phyloP scores from a whole-genome alignment of 2,329 filamentous ascomycete genomes.

The Clarireedia hainanense region DNA sequence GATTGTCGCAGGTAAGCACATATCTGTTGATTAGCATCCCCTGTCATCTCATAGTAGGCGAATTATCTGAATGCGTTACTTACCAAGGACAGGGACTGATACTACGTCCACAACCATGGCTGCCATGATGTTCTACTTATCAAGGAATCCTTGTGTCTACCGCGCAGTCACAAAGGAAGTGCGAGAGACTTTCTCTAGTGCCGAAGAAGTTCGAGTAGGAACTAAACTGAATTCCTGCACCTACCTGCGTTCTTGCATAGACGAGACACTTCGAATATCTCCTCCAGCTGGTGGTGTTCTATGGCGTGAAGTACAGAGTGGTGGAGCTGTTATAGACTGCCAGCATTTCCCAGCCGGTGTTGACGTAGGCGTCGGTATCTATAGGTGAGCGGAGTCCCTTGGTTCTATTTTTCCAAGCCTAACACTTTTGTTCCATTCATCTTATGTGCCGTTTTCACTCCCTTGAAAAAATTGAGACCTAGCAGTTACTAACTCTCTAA shows the following conservation, averaged over 20 bases:
- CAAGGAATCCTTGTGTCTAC: not conserved
- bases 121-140: not conserved
- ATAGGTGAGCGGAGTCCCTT: too few relatives aligned
- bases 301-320: conserved; percentile 15
- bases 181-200: not conserved
- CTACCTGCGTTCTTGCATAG: conserved; percentile 37
- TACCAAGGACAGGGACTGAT: not conserved
- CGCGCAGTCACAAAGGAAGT: not conserved
- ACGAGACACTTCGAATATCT: conserved; percentile 21
- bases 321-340: conserved; percentile 20
- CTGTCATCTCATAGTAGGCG: too few relatives aligned
- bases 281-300: conserved; percentile 19
- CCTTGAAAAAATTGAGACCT: too few relatives aligned
- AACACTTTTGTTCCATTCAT: too few relatives aligned
- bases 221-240: conserved; percentile 25
- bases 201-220: not conserved
- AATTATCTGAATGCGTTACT: too few relatives aligned
- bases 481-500: too few relatives aligned
- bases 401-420: too few relatives aligned
- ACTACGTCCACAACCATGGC: not conserved
- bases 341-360: conserved; percentile 32
- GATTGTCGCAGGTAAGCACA: too few relatives aligned
- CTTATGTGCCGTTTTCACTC: too few relatives aligned
- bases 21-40: too few relatives aligned
- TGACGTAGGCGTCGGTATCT: conserved; percentile 1